Percentiles rank a stretch among this genome's conserved stretches.
These are phyloP conservation scores for Pascua guehoae DNA, from an alignment of 1,284 basidiomycete genomes.

Conservation along the genomic window DNA sequence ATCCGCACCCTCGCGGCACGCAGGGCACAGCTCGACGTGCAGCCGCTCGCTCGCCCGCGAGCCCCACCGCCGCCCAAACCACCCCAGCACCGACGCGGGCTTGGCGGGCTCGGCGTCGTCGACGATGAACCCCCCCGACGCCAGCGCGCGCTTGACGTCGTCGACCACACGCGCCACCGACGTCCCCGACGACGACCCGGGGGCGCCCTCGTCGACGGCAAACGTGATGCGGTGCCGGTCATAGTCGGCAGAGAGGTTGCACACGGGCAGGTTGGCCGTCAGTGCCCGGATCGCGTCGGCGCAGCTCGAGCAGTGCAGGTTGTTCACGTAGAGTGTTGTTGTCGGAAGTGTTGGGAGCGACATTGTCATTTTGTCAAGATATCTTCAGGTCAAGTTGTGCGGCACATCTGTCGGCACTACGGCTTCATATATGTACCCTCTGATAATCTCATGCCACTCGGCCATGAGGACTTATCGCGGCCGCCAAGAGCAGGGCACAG, in stretches of 20 bases:
- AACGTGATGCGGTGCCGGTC: constrained; percentile 43
- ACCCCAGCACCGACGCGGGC: constrained; percentile 1
- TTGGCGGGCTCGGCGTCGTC: constrained; percentile 6
- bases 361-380: constrained; percentile 1
- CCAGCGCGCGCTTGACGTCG: constrained; percentile 21
- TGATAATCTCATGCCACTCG: neutral
- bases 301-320: constrained; percentile 52
- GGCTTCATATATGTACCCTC: neutral
- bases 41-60: constrained; percentile 26
- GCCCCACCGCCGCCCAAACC: constrained; percentile 1
- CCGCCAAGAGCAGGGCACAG: no score
- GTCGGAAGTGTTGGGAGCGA: constrained; percentile 23
- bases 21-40: constrained; percentile 46
- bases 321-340: constrained; percentile 31
- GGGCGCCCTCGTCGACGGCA: constrained; percentile 16
- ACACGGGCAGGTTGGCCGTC: constrained; percentile 28
- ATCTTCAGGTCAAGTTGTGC: no score
- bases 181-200: constrained; percentile 3
- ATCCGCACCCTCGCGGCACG: constrained; percentile 36
- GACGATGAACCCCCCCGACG: constrained; percentile 40
- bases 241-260: constrained; percentile 38
- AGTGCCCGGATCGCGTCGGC: constrained; percentile 43
- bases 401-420: no score
- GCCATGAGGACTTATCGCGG: no score
- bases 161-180: constrained; percentile 19